Base-by-base conservation (phyloP, 192 early-diverging fungal genomes). In the Backusella circina region DNA sequence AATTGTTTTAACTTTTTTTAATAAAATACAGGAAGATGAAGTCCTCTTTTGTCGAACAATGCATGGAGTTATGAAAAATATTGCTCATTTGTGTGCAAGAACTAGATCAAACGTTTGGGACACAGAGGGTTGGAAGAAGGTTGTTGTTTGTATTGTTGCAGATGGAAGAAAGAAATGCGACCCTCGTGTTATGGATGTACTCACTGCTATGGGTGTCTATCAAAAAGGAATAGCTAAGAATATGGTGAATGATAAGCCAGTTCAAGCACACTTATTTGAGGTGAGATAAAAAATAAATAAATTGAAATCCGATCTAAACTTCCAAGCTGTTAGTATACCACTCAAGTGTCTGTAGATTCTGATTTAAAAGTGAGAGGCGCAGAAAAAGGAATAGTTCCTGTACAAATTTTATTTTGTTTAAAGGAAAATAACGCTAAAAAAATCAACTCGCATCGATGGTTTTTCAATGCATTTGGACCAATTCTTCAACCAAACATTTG, bases 381-480 rank as follows among this genome's bases (percentile, higher is more conserved):
- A 47, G 83, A 90, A 80, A 87, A 94, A 78, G 88, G 86, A 6
- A 89, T 90, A 80, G 92, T 94, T 16, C 96, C 96, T 3, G 88
- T 94, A 35, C 96, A 98, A 82, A 88, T 97, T 16, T 78, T 98
- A 31, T 98, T 97, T 85, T 96, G 93, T 71, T 85, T 98, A 50
- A 98, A 98, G 82, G 94, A 96, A 81, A 87, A 95, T 80, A 98
- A 98, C 84, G 90, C 89, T 26, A 98, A 98, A 70, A 90, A 94
- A 84, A 95, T 98, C 89, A 98, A 98, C 85, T 95, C 93, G 26
- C 96, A 98, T 79, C 89, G 96, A 70, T 98, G 96, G 96, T 98
- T 98, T 87, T 98, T 98, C 82, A 96, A 96, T 78, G 96, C 96
- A 26, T 96, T 98, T 79, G 90, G 93, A 5, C 82, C 86, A 16